Conservation (phyloP, 129 eudicot genomes). For the Cynara cardunculus region DNA sequence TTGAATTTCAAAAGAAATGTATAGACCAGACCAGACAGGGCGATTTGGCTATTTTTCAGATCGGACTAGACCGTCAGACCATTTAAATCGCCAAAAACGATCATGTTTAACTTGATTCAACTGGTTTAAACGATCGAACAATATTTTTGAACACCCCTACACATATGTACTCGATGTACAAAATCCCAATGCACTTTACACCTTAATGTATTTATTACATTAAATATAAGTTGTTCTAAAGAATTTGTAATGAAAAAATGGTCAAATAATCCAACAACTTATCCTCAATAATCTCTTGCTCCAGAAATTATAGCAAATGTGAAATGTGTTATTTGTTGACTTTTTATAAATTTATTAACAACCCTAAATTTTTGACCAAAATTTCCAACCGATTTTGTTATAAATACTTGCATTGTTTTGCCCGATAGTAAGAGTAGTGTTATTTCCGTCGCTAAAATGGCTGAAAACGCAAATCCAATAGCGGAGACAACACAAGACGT, state of each 20-base stretch:
- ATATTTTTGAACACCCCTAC: too few species aligned
- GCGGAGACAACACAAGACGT: not conserved
- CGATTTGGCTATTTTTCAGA: too few species aligned
- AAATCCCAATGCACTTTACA: too few species aligned
- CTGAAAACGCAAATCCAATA: slow-evolving; percentile 6
- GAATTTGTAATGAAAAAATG: not conserved
- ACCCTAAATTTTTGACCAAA: not conserved
- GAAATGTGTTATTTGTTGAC: slow-evolving; percentile 3
- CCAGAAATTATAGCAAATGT: slow-evolving; percentile 3
- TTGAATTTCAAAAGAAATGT: too few species aligned
- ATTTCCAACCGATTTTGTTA: not conserved
- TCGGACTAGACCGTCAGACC: too few species aligned
- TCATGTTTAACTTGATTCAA: too few species aligned
- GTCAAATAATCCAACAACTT: not conserved
- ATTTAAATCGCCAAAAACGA: too few species aligned
- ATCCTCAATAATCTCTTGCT: slow-evolving; percentile 13
- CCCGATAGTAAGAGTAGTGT: not conserved
- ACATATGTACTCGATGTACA: too few species aligned
- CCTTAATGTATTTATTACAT: not conserved
- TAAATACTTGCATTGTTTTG: not conserved
- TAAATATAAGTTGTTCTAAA: not conserved
- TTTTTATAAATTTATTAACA: not conserved
- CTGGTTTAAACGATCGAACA: too few species aligned
- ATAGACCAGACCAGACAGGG: too few species aligned
- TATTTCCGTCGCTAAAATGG: not conserved